Conservation (phyloP, 1,284 basidiomycete genomes). For the Boletus sp. region DNA sequence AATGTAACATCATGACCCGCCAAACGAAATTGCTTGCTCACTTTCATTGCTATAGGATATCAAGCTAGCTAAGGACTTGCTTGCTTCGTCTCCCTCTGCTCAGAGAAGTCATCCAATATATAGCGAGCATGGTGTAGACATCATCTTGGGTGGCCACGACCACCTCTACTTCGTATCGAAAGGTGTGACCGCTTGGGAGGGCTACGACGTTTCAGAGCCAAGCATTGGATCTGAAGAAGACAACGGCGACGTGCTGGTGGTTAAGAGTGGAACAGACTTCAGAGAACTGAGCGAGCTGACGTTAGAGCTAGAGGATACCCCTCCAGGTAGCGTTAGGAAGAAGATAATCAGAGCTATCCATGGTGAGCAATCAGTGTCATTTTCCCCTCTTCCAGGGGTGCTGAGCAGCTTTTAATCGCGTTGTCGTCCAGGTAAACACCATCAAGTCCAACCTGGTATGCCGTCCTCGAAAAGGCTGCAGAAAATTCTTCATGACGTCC, state of each 20-base stretch:
- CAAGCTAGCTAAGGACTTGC: conserved; percentile 55
- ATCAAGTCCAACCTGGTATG: conserved; percentile 57
- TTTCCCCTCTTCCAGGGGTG: not conserved
- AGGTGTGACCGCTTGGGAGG: conserved; percentile 72
- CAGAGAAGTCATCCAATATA: conserved; percentile 45
- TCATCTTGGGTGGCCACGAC: conserved; percentile 88
- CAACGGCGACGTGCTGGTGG: conserved; percentile 63
- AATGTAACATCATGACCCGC: conserved; percentile 37
- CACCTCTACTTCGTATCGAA: conserved; percentile 83
- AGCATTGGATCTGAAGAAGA: conserved; percentile 75
- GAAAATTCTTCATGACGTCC: conserved; percentile 58
- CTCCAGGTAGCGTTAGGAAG: conserved; percentile 59
- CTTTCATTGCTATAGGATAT: conserved; percentile 45
- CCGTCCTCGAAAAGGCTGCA: conserved; percentile 58
- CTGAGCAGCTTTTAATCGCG: not conserved
- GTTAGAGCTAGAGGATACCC: conserved; percentile 60
- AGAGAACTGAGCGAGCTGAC: conserved; percentile 77
- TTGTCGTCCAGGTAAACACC: conserved; percentile 53
- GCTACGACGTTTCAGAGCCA: conserved; percentile 52
- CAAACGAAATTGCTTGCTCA: conserved; percentile 39
- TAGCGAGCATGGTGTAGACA: conserved; percentile 73
- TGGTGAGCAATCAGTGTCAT: conserved; percentile 38
- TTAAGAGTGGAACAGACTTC: conserved; percentile 92
- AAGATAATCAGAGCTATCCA: conserved; percentile 63
- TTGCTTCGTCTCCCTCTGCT: conserved; percentile 54